Base-by-base conservation (phyloP, 2,329 filamentous ascomycete genomes). In the Apiospora marii region DNA sequence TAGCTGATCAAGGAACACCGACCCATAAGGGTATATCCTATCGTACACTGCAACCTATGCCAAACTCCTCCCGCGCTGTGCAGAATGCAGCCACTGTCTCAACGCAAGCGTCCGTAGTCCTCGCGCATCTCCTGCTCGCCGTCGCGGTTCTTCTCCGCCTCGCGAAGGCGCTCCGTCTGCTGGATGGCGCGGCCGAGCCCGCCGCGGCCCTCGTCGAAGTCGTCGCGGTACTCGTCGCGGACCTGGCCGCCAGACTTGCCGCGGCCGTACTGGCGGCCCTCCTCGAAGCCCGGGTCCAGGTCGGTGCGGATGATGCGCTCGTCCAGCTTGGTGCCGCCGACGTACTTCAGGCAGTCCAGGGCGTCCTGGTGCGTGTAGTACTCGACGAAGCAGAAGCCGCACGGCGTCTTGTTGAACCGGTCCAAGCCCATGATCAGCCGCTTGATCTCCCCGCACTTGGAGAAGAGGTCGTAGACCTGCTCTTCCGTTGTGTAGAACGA, bases 401-500 rank as follows among this genome's bases (percentile, higher is more conserved):
- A 99, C 1, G 96, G 96, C 0, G 96, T 99, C 87, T 99, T 99
- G 84, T 93, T 93, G 87, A 96, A 98, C 72, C 96, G 93, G 82
- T 99, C 96, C 70, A 99, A 91, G 69, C 96, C 96, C 96, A 99
- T 99, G 76, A 99, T 91, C 68, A 99, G 90, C 41, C 96, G 94
- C 85, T 99, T 99, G 85, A 99, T 97, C 86, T 98, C 96, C 79
- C 96, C 96, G 83, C 95, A 96, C 88, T 98, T 98, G 73, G 93
- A 92, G 83, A 98, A 98, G 68, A 98, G 91, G 84, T 98, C 96
- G 83, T 98, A 96, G 73, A 99, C 98, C 82, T 99, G 96, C 85
- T 99, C 96, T 83, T 99, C 96, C 72, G 96, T 99, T 34, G 96
- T 99, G 88, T 98, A 98, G 86, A 98, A 98, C 53, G 95, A 97